These are phyloP conservation scores for Wickerhamiella lipophila DNA, from an alignment of 805 yeast genomes.

Conservation along the genomic window DNA sequence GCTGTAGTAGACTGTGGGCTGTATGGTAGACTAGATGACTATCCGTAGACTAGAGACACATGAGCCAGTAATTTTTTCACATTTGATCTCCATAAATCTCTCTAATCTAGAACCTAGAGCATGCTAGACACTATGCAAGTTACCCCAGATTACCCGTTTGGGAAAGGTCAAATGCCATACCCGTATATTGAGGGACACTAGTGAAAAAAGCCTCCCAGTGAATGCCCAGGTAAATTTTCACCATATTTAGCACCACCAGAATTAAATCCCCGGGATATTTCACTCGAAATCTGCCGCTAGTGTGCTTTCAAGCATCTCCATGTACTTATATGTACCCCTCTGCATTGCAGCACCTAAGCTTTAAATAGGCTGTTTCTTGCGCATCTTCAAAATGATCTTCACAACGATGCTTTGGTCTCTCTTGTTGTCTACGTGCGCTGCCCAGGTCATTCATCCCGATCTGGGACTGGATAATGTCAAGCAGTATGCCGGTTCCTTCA, in stretches of 20 bases:
- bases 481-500: conserved; percentile 45
- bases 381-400: background rate
- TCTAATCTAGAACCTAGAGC: background rate
- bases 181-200: background rate
- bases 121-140: background rate
- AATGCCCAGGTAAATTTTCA: too few relatives aligned
- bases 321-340: background rate
- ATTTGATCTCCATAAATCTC: too few relatives aligned
- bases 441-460: background rate
- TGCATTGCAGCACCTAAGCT: background rate
- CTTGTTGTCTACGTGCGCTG: background rate
- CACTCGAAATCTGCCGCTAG: background rate
- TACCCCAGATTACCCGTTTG: background rate
- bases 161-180: background rate
- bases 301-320: background rate
- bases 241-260: too few relatives aligned
- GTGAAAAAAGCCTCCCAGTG: too few relatives aligned
- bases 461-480: background rate
- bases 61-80: too few relatives aligned
- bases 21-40: too few relatives aligned
- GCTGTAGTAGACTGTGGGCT: too few relatives aligned
- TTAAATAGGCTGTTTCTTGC: background rate
- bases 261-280: too few relatives aligned
- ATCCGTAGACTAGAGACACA: too few relatives aligned
- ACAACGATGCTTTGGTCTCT: background rate